Evolutionary conservation across 768 basidiomycete genomes (phyloP).

Genomic region (Daedalea quercina): DNA sequence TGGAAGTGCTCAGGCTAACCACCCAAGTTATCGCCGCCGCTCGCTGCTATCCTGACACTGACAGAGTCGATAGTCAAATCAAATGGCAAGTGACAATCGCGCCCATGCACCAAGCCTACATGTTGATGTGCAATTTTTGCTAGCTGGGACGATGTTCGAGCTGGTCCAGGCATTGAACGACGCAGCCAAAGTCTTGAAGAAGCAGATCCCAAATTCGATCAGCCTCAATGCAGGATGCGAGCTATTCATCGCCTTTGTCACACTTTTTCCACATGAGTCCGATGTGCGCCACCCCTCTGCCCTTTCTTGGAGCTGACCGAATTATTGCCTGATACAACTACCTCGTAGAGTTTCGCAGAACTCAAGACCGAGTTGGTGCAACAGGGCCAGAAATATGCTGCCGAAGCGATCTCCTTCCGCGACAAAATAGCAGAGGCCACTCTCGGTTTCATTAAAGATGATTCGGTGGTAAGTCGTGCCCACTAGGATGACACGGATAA

Average conservation of each 20-base stretch:
- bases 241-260: slow-evolving; percentile 86
- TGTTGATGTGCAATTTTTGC: not conserved
- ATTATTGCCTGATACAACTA: slow-evolving; percentile 4
- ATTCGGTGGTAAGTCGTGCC: slow-evolving; percentile 59
- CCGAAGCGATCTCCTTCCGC: slow-evolving; percentile 78
- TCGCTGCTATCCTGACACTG: slow-evolving; percentile 84
- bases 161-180: slow-evolving; percentile 79
- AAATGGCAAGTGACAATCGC: slow-evolving; percentile 40
- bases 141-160: slow-evolving; percentile 91
- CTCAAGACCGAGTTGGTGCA: slow-evolving; percentile 78
- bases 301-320: not conserved
- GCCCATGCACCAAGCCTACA: not conserved
- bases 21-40: slow-evolving; percentile 64
- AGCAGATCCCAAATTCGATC: slow-evolving; percentile 68
- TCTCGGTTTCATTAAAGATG: slow-evolving; percentile 93
- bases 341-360: slow-evolving; percentile 66
- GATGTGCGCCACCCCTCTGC: slow-evolving; percentile 43
- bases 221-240: slow-evolving; percentile 86
- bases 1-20: not conserved
- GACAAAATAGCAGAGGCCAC: slow-evolving; percentile 84
- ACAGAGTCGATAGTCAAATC: slow-evolving; percentile 78
- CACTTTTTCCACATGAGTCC: slow-evolving; percentile 75
- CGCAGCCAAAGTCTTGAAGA: slow-evolving; percentile 58
- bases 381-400: slow-evolving; percentile 73
- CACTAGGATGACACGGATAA: slow-evolving; percentile 11